These are phyloP conservation scores for Lipomyces yamadae DNA, from an alignment of 805 yeast genomes.

Conservation along the genomic window DNA sequence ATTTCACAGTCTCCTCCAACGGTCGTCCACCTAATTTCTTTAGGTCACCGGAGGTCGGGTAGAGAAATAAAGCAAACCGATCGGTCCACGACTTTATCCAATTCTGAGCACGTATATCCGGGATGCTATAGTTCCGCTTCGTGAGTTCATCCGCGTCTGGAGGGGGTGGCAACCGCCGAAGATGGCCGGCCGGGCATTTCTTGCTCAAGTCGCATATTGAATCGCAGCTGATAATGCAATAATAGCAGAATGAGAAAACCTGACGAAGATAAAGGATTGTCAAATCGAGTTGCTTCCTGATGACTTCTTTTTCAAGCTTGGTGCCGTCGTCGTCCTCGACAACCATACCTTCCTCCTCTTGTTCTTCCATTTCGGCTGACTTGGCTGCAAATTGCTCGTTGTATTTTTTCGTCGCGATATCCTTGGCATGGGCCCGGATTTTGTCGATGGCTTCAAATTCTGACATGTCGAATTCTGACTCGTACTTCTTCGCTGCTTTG, in stretches of 20 bases:
- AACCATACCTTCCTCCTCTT: slow-evolving; percentile 33
- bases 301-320: slow-evolving; percentile 12
- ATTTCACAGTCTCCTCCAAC: slow-evolving; percentile 15
- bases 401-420: slow-evolving; percentile 15
- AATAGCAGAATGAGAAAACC: slow-evolving; percentile 35
- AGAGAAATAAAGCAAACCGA: slow-evolving; percentile 25
- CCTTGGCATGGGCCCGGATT: slow-evolving; percentile 23
- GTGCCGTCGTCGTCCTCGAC: slow-evolving; percentile 25
- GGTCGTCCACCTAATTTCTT: slow-evolving; percentile 33
- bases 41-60: slow-evolving; percentile 25
- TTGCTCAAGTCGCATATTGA: slow-evolving; percentile 31
- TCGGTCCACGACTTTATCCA: slow-evolving; percentile 35
- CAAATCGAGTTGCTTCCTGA: slow-evolving; percentile 29
- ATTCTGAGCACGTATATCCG: slow-evolving; percentile 24
- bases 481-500: slow-evolving; percentile 26
- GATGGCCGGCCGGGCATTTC: slow-evolving; percentile 34
- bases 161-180: slow-evolving; percentile 25
- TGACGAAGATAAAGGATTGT: slow-evolving; percentile 31
- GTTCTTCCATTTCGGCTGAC: slow-evolving; percentile 13
- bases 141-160: slow-evolving; percentile 14
- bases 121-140: slow-evolving; percentile 3
- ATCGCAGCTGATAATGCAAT: slow-evolving; percentile 29
- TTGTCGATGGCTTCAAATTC: slow-evolving; percentile 20
- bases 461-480: slow-evolving; percentile 25
- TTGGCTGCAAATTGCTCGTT: slow-evolving; percentile 10